Percentiles rank a stretch among this genome's conserved stretches.
Conservation (phyloP, 352 stramenopile genomes). For the Hyaloperonospora brassicae region DNA sequence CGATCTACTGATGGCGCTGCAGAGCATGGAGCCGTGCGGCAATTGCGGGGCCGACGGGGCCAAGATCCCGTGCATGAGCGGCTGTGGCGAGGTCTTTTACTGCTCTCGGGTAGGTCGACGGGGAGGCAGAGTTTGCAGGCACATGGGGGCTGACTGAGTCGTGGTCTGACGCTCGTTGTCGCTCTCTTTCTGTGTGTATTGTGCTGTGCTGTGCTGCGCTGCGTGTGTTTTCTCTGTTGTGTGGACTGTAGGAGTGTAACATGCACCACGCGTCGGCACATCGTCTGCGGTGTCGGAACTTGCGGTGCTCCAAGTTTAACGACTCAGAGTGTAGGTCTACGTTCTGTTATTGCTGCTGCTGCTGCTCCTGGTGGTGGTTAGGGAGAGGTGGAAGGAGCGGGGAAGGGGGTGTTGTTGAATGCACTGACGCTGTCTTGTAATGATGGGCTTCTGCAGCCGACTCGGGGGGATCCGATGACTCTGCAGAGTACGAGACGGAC, state of each 20-base stretch:
- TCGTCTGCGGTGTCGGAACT: conserved; percentile 75
- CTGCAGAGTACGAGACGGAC: conserved; percentile 64
- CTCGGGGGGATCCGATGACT: conserved; percentile 60
- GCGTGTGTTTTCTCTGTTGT: too few relatives aligned
- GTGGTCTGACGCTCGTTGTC: too few relatives aligned
- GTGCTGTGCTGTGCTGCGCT: too few relatives aligned
- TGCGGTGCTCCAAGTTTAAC: conserved; percentile 86
- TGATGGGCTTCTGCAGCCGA: conserved; percentile 32
- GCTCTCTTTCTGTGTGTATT: too few relatives aligned
- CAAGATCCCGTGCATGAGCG: conserved; percentile 84
- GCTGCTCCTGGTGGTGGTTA: neutral
- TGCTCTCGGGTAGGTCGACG: conserved; percentile 53
- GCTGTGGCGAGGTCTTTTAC: conserved; percentile 82
- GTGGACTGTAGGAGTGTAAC: conserved; percentile 55
- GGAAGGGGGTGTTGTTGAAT: too few relatives aligned
- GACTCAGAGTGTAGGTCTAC: conserved; percentile 72
- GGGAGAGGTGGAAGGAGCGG: neutral
- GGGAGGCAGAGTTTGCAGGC: neutral
- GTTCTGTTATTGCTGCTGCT: neutral
- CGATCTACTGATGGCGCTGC: conserved; percentile 75
- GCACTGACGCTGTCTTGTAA: neutral
- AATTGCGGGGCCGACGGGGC: conserved; percentile 76
- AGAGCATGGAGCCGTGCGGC: conserved; percentile 80
- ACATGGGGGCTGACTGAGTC: too few relatives aligned
- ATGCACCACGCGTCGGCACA: conserved; percentile 85